Evolutionary conservation across 2,329 filamentous ascomycete species (phyloP), one percentile per base, ranked within the genome.

Genomic region (Dryadomyces quercus-mongolicae): DNA sequence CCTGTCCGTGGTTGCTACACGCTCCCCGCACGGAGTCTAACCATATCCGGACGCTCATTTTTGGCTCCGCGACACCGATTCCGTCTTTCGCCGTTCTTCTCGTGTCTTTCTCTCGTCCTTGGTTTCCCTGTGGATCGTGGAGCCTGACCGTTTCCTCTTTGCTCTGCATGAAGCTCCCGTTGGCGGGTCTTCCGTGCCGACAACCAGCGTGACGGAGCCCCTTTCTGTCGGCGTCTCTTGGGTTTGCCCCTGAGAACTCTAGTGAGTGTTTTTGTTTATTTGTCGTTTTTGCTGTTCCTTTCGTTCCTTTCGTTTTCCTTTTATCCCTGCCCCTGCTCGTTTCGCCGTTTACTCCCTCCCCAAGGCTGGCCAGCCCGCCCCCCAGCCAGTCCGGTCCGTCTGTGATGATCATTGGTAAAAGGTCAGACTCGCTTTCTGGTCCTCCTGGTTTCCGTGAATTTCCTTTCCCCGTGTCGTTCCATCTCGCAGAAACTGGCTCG

Each of bases 331-430:
- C 16, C 16, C 18, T 3, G 20, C 44, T 21, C 18, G 22, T 22
- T 46, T 46, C 44, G 21, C 12, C 18, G 16, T 20, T 20, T 45
- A 18, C 5, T 45, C 16, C 4, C 10, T n/a, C 10, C n/a, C 43
- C 43, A 45, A 45, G 43, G 43, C 43, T 45, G 8, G 18, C 9
- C 43, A 12, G 21, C 43, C 43, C 43, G 25, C 25, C 31, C 21
- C 34, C n/a, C n/a, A n/a, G n/a, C n/a, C 16, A 7, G 2, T 3
- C 16, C 44, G 10, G 10, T 1, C 45, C 66, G 70, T 71, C 70
- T 51, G 63, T 73, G 71, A 74, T 73, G 71, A 70, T 56, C 64
- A 60, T 64, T 71, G 71, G 71, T 74, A 74, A 74, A 74, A 74
- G 71, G 70, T 72, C 70, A 60, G 71, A 74, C 68, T 66, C 66